A percentile compares a stretch with the other conserved stretches of the same genome.
phyloP scores from a whole-genome alignment of 2,329 filamentous ascomycete genomes.

The Xenosphaeropsis pyriputrescens region DNA sequence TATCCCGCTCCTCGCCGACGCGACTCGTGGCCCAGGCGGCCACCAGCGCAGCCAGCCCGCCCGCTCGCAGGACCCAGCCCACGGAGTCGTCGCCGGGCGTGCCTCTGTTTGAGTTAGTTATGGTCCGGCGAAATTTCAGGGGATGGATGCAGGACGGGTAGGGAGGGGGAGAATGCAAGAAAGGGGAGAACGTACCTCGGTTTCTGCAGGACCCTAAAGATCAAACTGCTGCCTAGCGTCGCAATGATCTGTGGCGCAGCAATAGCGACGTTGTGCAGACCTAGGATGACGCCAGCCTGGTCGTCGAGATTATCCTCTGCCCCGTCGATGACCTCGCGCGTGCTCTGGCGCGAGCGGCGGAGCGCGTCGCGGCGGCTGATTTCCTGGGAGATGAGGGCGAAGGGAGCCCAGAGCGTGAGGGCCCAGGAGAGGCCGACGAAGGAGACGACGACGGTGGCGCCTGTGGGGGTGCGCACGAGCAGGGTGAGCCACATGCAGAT shows the following conservation, averaged over 20 bases:
- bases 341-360: constrained; percentile 30
- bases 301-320: constrained; percentile 5
- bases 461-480: constrained; percentile 54
- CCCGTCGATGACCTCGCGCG: constrained; percentile 5
- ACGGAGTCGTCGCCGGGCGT: constrained; percentile 77
- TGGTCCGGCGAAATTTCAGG: no score
- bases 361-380: constrained; percentile 70
- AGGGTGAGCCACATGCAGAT: constrained; percentile 72
- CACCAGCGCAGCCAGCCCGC: constrained; percentile 62
- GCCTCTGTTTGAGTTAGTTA: constrained; percentile 30
- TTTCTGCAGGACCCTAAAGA: constrained; percentile 80
- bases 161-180: no score
- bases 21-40: constrained; percentile 48
- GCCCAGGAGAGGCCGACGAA: constrained; percentile 87
- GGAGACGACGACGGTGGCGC: constrained; percentile 64
- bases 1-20: constrained; percentile 16
- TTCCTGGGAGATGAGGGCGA: constrained; percentile 87
- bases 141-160: no score
- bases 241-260: constrained; percentile 85
- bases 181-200: constrained; percentile 25
- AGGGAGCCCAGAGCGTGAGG: constrained; percentile 85
- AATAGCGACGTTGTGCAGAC: constrained; percentile 91
- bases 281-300: constrained; percentile 57
- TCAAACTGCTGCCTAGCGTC: constrained; percentile 67
- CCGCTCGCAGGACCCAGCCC: constrained; percentile 72